Conservation (phyloP, 2,329 filamentous ascomycete genomes). For the Aspergillus ibericus region DNA sequence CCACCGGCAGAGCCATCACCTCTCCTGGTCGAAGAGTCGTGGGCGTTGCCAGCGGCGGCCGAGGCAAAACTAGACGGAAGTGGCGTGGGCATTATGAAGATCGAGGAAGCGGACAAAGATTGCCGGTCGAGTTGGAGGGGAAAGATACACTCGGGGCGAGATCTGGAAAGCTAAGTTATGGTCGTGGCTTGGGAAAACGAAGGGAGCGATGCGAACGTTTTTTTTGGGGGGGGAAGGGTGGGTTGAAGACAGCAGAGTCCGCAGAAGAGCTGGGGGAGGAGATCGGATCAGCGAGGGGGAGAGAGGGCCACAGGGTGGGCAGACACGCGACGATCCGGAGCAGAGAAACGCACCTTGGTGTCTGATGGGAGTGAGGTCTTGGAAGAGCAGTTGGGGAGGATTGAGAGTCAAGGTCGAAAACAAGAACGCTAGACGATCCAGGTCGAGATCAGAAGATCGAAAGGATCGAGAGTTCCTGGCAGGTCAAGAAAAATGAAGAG, state of each 20-base stretch:
- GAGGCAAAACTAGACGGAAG: slow-evolving; percentile 82
- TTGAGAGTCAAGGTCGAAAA: slow-evolving; percentile 20
- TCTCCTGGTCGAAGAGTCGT: slow-evolving; percentile 61
- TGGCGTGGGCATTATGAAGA: slow-evolving; percentile 65
- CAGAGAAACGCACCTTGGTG: neutral
- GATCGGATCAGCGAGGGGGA: slow-evolving; percentile 3
- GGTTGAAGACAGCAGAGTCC: slow-evolving; percentile 5
- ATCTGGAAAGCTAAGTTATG: slow-evolving; percentile 6
- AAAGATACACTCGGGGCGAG: slow-evolving; percentile 17
- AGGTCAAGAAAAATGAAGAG: slow-evolving; percentile 28
- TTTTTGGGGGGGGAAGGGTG: neutral
- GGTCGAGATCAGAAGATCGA: slow-evolving; percentile 30
- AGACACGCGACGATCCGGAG: neutral
- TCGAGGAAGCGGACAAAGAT: slow-evolving; percentile 21
- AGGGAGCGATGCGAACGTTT: slow-evolving; percentile 9
- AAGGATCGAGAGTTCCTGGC: slow-evolving; percentile 20
- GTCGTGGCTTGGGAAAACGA: neutral
- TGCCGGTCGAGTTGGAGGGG: slow-evolving; percentile 24
- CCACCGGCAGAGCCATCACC: slow-evolving; percentile 60
- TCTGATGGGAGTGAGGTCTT: neutral
- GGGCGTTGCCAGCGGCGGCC: slow-evolving; percentile 73
- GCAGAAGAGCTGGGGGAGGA: slow-evolving; percentile 8
- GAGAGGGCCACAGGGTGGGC: slow-evolving; percentile 5
- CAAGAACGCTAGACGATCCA: slow-evolving; percentile 33
- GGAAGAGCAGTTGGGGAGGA: neutral